Base-by-base conservation (phyloP, 2,329 filamentous ascomycete genomes). In the Fusarium dimerum region DNA sequence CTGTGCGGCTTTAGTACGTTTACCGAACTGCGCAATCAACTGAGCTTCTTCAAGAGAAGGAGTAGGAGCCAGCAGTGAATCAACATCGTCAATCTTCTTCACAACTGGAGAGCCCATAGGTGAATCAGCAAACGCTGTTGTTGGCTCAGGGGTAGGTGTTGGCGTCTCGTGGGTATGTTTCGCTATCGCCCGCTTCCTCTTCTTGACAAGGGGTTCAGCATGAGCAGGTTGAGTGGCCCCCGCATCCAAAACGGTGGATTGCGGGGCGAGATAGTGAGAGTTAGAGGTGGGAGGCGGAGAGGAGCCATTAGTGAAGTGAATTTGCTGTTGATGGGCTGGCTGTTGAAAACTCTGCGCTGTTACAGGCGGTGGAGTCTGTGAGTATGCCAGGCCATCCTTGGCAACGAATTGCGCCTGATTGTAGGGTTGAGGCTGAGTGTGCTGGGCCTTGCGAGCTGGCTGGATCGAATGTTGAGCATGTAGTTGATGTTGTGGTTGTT, bases 1-100 rank as follows among this genome's bases (percentile, higher is more conserved):
- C 52, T 76, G 73, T 5, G 68, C 68, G 29, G 68, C 65, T 47
- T 73, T 72, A 20, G 57, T 64, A 18, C 73, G 70, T 51, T 74
- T 76, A 10, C 58, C 63, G 40, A 75, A 76, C 29, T 74, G 69
- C 5, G 64, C 56, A n/a, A 77, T 62, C n/a, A 68, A 48, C 36
- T 68, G 65, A 8, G 63, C 63, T 47, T 75, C 73, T 42, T 73
- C 71, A 2, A 64, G 52, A 2, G 67, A 64, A 2, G 70, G 67
- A 10, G 60, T 55, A 3, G 72, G 72, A 3, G 66, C 62, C 36
- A 59, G 41, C 11, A 74, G 51, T 7, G 58, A 46, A 46, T 72
- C 72, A 29, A 69, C 51, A 38, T 75, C 74, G 6, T 74, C 72
- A 5, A 62, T 54, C 43, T 64, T 75, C 47, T 66, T 73, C 2